Evolutionary conservation across 164 flowering plant species (phyloP).

Genomic region (Berberis vulgaris): DNA sequence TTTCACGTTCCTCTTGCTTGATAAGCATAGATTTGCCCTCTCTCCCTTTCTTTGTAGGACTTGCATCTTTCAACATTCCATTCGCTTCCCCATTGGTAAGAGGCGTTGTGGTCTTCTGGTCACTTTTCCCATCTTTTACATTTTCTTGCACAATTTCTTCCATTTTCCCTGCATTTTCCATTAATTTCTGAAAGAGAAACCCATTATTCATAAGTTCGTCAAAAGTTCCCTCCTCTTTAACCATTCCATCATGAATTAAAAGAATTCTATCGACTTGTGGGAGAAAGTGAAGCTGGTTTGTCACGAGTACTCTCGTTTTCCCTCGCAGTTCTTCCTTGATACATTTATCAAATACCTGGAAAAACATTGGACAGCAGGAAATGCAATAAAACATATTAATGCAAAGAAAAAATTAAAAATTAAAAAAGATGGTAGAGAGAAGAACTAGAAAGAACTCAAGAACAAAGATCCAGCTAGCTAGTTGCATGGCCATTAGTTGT

Average conservation of each 20-base stretch:
- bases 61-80: constrained; percentile 28
- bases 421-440: not conserved
- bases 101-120: constrained; percentile 27
- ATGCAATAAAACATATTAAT: not conserved
- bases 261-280: constrained; percentile 89
- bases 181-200: constrained; percentile 58
- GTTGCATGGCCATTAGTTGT: too few species aligned
- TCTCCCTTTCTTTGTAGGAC: constrained; percentile 32
- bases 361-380: not conserved
- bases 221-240: constrained; percentile 93
- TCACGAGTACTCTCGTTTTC: constrained; percentile 90
- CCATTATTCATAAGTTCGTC: constrained; percentile 81
- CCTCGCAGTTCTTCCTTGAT: constrained; percentile 73
- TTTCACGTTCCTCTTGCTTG: constrained; percentile 96
- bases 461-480: not conserved
- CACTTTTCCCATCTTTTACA: constrained; percentile 29
- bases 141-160: constrained; percentile 80
- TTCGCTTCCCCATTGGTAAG: constrained; percentile 43
- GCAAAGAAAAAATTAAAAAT: not conserved
- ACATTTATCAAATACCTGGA: constrained; percentile 91
- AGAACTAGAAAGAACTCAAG: not conserved
- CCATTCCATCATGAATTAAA: constrained; percentile 81
- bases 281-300: constrained; percentile 97
- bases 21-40: constrained; percentile 78
- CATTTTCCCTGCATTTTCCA: constrained; percentile 99